Base-by-base conservation (phyloP, 2,329 filamentous ascomycete genomes). In the Proliferodiscus dingleyae region DNA sequence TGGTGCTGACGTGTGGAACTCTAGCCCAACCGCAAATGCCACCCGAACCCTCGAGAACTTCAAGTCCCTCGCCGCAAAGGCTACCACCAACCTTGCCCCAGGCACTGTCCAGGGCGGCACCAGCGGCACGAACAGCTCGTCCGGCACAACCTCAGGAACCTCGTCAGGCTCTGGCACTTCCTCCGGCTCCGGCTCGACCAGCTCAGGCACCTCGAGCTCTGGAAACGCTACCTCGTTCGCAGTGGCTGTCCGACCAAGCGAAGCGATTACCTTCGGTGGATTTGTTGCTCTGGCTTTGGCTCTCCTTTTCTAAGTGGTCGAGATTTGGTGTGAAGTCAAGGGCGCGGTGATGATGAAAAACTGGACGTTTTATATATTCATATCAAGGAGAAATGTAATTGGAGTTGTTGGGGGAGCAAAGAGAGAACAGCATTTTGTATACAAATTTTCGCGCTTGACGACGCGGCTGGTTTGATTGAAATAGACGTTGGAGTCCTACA, bases 21-120 rank as follows among this genome's bases (percentile, higher is more conserved):
- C n/a, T n/a, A 61, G 60, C 48, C 48, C 55, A 7, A 46, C 66
- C 19, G 70, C 71, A 59, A 82, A 81, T 65, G 49, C 73, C 51
- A 74, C 75, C 26, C 68, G 83, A 11, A 60, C 65, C n/a, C n/a
- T n/a, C n/a, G n/a, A n/a, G 2, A 66, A 67, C 54, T 65, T 57
- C 50, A 52, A 49, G 18, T 43, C 52, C 11, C 50, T 69, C 41
- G 69, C 72, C 28, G 61, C 61, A 5, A 46, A 54, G 13, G 69
- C 68, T 4, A 47, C 66, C 1, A 62, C 64, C 55, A 71, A 68
- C 56, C 58, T 72, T 36, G 64, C 62, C 24, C 70, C 71, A 5
- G 64, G 67, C 28, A 41, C 56, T 23, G 41, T 45, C 4, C 39
- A 50, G 18, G 47, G 37, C 37, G 46, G 57, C 24, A 51, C 47